phyloP scores from a whole-genome alignment of 139 green algal genomes.

The Chlamydomonas schloesseri region DNA sequence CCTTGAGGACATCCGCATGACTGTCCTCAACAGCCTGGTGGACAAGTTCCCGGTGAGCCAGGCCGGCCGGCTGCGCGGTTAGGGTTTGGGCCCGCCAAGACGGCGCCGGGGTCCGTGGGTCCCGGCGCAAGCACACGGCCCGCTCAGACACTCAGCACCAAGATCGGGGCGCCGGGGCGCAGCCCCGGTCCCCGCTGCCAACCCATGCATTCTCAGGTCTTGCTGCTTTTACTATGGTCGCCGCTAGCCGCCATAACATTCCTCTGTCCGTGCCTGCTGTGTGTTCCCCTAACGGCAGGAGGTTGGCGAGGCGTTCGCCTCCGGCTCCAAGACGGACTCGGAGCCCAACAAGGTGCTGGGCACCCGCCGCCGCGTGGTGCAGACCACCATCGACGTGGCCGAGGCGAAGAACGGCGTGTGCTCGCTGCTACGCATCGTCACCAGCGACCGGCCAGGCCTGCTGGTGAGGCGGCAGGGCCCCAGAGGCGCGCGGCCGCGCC shows the following conservation, averaged over 20 bases:
- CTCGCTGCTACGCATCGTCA: slow-evolving; percentile 69
- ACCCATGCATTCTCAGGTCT: too few relatives aligned
- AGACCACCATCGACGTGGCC: slow-evolving; percentile 68
- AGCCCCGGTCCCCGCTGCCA: too few relatives aligned
- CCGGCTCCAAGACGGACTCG: slow-evolving; percentile 22
- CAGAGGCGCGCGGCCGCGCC: too few relatives aligned
- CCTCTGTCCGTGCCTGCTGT: too few relatives aligned
- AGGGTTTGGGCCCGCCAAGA: background rate
- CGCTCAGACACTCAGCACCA: too few relatives aligned
- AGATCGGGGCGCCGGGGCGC: too few relatives aligned
- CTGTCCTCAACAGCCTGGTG: slow-evolving; percentile 89
- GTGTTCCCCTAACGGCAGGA: too few relatives aligned
- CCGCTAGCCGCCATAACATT: too few relatives aligned
- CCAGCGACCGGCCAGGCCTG: slow-evolving; percentile 71
- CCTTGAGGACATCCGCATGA: slow-evolving; percentile 93
- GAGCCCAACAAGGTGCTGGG: slow-evolving; percentile 74
- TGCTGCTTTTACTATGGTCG: too few relatives aligned
- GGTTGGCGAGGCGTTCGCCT: slow-evolving; percentile 33
- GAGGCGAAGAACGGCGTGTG: slow-evolving; percentile 64
- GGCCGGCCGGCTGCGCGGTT: background rate
- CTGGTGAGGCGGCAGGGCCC: slow-evolving; percentile 49
- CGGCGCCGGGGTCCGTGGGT: background rate
- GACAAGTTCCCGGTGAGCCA: slow-evolving; percentile 86
- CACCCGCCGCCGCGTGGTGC: slow-evolving; percentile 59
- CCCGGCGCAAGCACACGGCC: too few relatives aligned